These are phyloP conservation scores for Alternaria burnsii DNA, from an alignment of 2,329 filamentous ascomycete genomes.

Conservation along the genomic window DNA sequence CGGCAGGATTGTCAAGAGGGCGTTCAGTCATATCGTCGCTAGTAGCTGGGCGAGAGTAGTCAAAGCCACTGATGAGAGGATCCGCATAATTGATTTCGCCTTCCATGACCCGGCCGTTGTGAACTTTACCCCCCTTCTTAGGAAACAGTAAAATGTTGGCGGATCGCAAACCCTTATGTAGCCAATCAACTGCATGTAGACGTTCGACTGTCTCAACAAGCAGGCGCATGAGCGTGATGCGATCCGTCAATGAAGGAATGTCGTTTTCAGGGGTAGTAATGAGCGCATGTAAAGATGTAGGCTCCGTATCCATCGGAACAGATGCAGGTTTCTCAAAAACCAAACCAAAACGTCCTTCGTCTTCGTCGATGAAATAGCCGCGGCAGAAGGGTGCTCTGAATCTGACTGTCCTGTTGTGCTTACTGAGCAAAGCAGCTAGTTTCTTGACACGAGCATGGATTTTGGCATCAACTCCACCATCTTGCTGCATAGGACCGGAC, in stretches of 20 bases:
- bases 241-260: conserved; percentile 61
- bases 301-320: conserved; percentile 50
- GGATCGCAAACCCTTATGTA: conserved; percentile 66
- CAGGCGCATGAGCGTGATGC: conserved; percentile 61
- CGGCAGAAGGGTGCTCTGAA: conserved; percentile 48
- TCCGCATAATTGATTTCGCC: conserved; percentile 49
- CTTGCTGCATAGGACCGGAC: conserved; percentile 22
- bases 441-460: conserved; percentile 43
- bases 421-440: conserved; percentile 44
- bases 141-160: conserved; percentile 64
- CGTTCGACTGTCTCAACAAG: conserved; percentile 64
- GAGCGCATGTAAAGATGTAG: conserved; percentile 60
- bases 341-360: conserved; percentile 59
- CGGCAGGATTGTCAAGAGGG: conserved; percentile 55
- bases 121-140: conserved; percentile 11
- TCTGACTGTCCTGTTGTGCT: conserved; percentile 38
- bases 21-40: conserved; percentile 62
- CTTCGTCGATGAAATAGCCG: conserved; percentile 49
- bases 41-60: conserved; percentile 62
- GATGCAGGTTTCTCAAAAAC: conserved; percentile 62
- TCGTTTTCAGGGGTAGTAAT: conserved; percentile 43
- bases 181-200: conserved; percentile 65
- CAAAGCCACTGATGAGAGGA: conserved; percentile 63
- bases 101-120: background rate
- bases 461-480: conserved; percentile 33